A percentile compares a stretch with the other conserved stretches of the same genome.
Evolutionary conservation across 2,329 filamentous ascomycete species (phyloP).

Genomic region (Fusarium zealandicum): DNA sequence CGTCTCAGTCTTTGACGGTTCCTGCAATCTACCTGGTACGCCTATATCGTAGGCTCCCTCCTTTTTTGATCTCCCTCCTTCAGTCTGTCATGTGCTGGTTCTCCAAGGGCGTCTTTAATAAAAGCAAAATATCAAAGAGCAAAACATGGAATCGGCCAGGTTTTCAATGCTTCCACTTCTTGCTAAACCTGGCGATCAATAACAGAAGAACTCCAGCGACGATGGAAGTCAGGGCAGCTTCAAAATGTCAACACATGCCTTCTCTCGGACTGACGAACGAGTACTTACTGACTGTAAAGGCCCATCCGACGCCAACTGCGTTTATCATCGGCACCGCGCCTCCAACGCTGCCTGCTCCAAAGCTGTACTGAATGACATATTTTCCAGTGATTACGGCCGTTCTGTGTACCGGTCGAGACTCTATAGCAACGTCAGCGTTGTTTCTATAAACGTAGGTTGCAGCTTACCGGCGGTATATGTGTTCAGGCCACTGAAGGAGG

Average conservation of each 20-base stretch:
- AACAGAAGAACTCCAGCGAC: conserved; percentile 25
- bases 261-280: fast-evolving
- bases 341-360: conserved; percentile 38
- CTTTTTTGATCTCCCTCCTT: too few relatives aligned
- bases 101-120: too few relatives aligned
- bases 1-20: too few relatives aligned
- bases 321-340: conserved; percentile 39
- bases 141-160: too few relatives aligned
- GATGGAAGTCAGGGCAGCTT: conserved; percentile 22
- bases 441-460: fast-evolving
- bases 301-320: conserved; percentile 35
- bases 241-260: background rate
- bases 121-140: too few relatives aligned
- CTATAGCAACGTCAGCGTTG: conserved; percentile 12
- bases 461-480: conserved; percentile 49
- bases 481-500: conserved; percentile 49
- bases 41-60: too few relatives aligned
- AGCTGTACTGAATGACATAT: conserved; percentile 40
- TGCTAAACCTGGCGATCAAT: conserved; percentile 31
- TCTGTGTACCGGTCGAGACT: conserved; percentile 33
- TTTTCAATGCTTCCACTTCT: conserved; percentile 28
- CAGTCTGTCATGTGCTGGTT: too few relatives aligned
- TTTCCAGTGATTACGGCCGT: conserved; percentile 39
- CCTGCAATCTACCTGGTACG: too few relatives aligned
- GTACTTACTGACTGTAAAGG: conserved; percentile 37